Conservation (phyloP, 1,284 basidiomycete species). For the Moesziomyces sp. region DNA sequence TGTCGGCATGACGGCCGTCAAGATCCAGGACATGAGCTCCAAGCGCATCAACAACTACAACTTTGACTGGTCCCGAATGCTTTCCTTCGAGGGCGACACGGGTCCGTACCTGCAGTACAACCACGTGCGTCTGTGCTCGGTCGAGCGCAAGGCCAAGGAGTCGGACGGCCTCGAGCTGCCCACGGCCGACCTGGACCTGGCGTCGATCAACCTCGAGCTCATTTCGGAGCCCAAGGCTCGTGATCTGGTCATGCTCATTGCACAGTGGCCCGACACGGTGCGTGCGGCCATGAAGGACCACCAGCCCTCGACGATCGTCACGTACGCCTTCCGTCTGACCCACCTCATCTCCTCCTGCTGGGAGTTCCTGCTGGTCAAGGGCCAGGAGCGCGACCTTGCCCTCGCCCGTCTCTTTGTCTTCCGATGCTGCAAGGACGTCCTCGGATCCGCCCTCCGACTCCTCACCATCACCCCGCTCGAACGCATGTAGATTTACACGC, state of each 20-base stretch:
- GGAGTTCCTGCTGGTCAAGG: conserved; percentile 86
- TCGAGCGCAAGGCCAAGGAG: conserved; percentile 86
- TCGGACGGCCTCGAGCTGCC: conserved; percentile 78
- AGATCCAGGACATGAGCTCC: conserved; percentile 97
- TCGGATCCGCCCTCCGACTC: conserved; percentile 85
- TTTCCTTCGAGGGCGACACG: conserved; percentile 96
- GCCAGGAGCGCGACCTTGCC: conserved; percentile 78
- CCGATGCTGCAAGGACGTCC: conserved; percentile 85
- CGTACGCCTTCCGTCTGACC: conserved; percentile 79
- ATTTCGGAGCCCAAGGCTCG: conserved; percentile 80
- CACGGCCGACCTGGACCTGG: conserved; percentile 73
- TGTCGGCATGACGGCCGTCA: conserved; percentile 94
- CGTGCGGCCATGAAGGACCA: conserved; percentile 83
- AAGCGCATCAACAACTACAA: conserved; percentile 98
- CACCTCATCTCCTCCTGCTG: conserved; percentile 88
- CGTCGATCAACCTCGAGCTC: conserved; percentile 76
- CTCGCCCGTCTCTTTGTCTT: conserved; percentile 91
- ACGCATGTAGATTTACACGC: conserved; percentile 77
- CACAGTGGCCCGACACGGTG: conserved; percentile 90
- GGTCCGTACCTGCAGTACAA: conserved; percentile 78
- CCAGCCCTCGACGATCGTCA: conserved; percentile 89
- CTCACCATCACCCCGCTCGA: conserved; percentile 83
- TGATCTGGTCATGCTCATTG: conserved; percentile 86
- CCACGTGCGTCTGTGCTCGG: conserved; percentile 91
- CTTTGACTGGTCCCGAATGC: conserved; percentile 94